Conservation (phyloP, 1,139 yeast genomes). For the Sugiyamaella novakii region DNA sequence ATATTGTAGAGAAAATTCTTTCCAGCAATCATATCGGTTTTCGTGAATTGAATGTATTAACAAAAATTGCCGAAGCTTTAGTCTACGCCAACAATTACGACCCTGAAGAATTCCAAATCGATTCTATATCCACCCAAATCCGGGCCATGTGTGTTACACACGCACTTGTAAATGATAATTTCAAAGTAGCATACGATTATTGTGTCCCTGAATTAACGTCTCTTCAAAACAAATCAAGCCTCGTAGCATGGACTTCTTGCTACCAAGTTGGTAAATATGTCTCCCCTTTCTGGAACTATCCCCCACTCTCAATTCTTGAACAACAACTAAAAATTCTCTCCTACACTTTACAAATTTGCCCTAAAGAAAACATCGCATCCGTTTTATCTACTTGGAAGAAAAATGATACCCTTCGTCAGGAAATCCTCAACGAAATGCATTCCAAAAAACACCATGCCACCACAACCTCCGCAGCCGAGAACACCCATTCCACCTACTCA, state of each 20-base stretch:
- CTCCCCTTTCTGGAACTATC: slow-evolving; percentile 51
- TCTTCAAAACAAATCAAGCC: slow-evolving; percentile 32
- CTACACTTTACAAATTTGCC: slow-evolving; percentile 46
- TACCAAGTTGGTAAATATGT: slow-evolving; percentile 60
- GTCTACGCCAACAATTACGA: slow-evolving; percentile 27
- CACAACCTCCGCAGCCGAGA: slow-evolving; percentile 3
- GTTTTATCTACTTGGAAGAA: slow-evolving; percentile 42
- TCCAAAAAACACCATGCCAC: slow-evolving; percentile 2
- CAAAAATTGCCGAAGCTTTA: slow-evolving; percentile 32
- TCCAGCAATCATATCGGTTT: slow-evolving; percentile 40
- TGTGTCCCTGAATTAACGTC: slow-evolving; percentile 39
- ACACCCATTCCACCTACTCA: background rate
- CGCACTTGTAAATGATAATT: slow-evolving; percentile 56
- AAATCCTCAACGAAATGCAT: background rate
- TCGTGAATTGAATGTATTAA: slow-evolving; percentile 34
- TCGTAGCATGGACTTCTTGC: slow-evolving; percentile 57
- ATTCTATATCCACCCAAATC: slow-evolving; percentile 44
- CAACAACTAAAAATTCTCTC: slow-evolving; percentile 53
- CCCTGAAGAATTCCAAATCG: slow-evolving; percentile 21
- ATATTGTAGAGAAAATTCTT: slow-evolving; percentile 38
- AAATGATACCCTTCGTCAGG: slow-evolving; percentile 29
- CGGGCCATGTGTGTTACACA: slow-evolving; percentile 58
- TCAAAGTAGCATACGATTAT: slow-evolving; percentile 52
- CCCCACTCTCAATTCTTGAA: slow-evolving; percentile 39
- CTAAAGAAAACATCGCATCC: slow-evolving; percentile 37